Evolutionary conservation across 1,284 basidiomycete genomes (phyloP).

Genomic region (Trichosporon ovoides): DNA sequence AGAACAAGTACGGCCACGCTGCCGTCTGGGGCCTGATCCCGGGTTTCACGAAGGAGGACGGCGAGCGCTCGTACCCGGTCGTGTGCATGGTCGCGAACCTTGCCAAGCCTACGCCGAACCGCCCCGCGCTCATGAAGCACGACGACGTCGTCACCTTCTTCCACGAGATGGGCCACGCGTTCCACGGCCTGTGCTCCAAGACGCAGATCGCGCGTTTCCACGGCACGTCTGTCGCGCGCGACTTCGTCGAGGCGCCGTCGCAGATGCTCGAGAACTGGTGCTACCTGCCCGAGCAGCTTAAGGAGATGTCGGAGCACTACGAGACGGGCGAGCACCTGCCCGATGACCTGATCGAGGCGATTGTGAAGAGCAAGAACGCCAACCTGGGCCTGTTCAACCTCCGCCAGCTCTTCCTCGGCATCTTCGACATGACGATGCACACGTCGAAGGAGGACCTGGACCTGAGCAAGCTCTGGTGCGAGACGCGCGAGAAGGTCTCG

Average conservation of each 20-base stretch:
- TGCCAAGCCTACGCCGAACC: conserved; percentile 52
- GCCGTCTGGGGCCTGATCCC: conserved; percentile 69
- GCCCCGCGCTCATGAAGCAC: conserved; percentile 68
- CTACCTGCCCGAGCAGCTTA: conserved; percentile 25
- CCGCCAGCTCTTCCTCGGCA: conserved; percentile 23
- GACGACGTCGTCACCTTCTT: conserved; percentile 37
- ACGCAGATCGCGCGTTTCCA: conserved; percentile 73
- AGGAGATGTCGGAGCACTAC: conserved; percentile 23
- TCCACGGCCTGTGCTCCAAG: conserved; percentile 69
- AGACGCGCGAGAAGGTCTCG: conserved; percentile 18
- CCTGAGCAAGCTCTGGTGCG: conserved; percentile 24
- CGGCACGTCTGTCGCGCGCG: conserved; percentile 57
- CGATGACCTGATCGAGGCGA: conserved; percentile 19
- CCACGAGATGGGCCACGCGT: conserved; percentile 71
- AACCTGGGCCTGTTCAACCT: conserved; percentile 24
- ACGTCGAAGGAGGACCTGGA: conserved; percentile 23
- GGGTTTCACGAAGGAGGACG: conserved; percentile 19
- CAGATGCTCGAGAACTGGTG: conserved; percentile 88
- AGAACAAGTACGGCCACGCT: conserved; percentile 75
- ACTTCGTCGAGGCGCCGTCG: conserved; percentile 80
- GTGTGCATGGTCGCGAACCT: conserved; percentile 59
- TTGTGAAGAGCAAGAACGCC: conserved; percentile 22
- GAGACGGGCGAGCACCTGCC: conserved; percentile 21
- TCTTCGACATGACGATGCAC: conserved; percentile 23
- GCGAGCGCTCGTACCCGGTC: conserved; percentile 36